Conservation (phyloP, 192 early-diverging fungal genomes). For the Coemansia sp. region DNA sequence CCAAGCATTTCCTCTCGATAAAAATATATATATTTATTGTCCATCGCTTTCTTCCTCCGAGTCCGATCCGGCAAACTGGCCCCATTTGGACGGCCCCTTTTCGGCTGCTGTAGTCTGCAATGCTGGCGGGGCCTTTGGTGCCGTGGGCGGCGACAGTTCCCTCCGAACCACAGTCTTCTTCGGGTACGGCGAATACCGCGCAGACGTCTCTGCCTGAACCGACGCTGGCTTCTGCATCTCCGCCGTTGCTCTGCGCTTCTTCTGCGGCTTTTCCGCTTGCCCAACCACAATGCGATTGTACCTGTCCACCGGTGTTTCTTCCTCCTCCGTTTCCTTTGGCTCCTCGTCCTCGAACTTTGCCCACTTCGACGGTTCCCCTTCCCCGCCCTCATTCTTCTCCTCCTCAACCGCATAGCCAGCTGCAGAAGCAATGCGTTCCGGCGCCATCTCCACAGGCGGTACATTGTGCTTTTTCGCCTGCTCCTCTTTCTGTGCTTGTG, state of each 20-base stretch:
- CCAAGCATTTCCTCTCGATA: no score
- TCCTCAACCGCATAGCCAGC: no score
- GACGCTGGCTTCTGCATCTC: background rate
- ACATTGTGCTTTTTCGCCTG: background rate
- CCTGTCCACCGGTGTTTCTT: conserved; percentile 4
- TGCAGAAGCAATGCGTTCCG: no score
- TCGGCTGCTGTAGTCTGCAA: background rate
- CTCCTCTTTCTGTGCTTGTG: conserved; percentile 3
- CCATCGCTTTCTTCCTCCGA: background rate
- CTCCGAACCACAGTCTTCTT: background rate
- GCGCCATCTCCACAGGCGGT: no score
- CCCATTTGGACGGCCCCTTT: background rate
- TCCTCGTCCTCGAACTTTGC: background rate
- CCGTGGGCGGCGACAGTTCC: background rate
- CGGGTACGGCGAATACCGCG: background rate
- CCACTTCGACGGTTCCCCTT: conserved; percentile 25
- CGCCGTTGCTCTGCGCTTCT: background rate
- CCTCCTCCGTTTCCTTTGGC: background rate
- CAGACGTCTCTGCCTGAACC: background rate
- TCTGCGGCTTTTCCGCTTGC: background rate
- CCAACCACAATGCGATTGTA: conserved; percentile 24
- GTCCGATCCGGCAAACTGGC: background rate
- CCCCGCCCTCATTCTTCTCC: no score
- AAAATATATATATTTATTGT: no score
- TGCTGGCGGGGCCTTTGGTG: background rate